Conservation (phyloP, 257 asterid genomes). For the Schizonepeta tenuifolia region DNA sequence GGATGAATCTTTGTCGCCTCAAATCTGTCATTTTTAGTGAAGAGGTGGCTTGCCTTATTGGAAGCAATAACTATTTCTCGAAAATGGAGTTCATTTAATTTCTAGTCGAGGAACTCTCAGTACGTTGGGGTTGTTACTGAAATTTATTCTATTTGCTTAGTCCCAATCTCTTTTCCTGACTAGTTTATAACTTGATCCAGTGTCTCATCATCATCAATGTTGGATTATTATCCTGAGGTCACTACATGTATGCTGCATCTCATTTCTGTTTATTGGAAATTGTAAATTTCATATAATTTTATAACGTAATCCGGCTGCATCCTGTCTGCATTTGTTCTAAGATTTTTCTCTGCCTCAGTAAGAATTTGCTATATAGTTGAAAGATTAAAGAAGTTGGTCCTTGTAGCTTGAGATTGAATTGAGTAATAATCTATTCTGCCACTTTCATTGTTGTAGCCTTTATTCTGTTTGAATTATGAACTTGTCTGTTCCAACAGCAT, state of each 20-base stretch:
- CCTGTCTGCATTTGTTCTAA: neutral
- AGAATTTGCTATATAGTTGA: neutral
- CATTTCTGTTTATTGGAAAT: neutral
- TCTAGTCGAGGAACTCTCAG: neutral
- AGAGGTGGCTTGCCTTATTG: neutral
- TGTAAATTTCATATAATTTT: neutral
- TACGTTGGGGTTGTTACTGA: neutral
- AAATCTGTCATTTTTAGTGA: neutral
- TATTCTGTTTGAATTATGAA: neutral
- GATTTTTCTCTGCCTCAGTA: neutral
- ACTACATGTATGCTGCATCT: neutral
- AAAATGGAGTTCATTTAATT: neutral
- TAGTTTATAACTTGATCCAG: too few relatives aligned
- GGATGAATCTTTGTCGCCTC: neutral
- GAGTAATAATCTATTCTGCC: slow-evolving; percentile 3
- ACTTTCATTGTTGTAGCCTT: neutral
- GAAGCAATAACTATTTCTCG: neutral
- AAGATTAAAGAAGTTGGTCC: slow-evolving; percentile 13
- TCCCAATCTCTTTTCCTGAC: too few relatives aligned
- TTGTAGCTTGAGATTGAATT: neutral
- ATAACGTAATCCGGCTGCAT: neutral
- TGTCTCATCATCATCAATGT: too few relatives aligned
- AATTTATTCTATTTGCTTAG: neutral
- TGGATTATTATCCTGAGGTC: neutral
- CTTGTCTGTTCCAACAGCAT: slow-evolving; percentile 50